Conservation (phyloP, 768 basidiomycete species). For the Lyophyllum shimeji region DNA sequence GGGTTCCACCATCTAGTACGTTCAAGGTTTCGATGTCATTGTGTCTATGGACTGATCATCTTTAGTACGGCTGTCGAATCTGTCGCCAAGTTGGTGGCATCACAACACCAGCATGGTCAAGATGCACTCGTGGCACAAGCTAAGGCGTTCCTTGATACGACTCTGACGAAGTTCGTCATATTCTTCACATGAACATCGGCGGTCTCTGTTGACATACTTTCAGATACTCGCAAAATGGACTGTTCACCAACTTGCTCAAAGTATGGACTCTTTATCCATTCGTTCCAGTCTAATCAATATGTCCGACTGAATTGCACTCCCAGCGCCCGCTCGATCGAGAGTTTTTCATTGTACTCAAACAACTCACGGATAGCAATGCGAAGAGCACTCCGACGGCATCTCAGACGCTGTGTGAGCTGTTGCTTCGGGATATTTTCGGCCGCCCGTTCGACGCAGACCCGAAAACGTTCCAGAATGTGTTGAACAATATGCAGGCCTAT, state of each 20-base stretch:
- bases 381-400: slow-evolving; percentile 26
- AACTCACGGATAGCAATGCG: slow-evolving; percentile 39
- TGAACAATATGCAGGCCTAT: slow-evolving; percentile 57
- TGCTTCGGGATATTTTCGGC: slow-evolving; percentile 57
- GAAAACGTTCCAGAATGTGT: slow-evolving; percentile 47
- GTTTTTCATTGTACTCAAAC: slow-evolving; percentile 54
- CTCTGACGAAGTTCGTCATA: slow-evolving; percentile 42
- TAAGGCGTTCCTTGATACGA: slow-evolving; percentile 50
- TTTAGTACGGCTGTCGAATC: slow-evolving; percentile 54
- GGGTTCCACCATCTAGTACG: slow-evolving; percentile 55
- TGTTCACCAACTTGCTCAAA: slow-evolving; percentile 59
- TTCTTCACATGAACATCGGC: neutral
- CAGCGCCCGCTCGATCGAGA: slow-evolving; percentile 47
- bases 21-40: slow-evolving; percentile 1
- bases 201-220: slow-evolving; percentile 1
- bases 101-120: slow-evolving; percentile 49
- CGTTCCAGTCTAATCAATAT: neutral
- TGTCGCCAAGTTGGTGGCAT: slow-evolving; percentile 45
- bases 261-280: slow-evolving; percentile 35
- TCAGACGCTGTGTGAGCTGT: slow-evolving; percentile 41
- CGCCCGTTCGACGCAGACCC: slow-evolving; percentile 51
- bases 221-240: slow-evolving; percentile 58
- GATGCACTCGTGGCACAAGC: slow-evolving; percentile 61
- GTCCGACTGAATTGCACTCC: neutral
- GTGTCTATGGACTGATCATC: neutral